Evolutionary conservation across 805 yeast genomes (phyloP).

Genomic region (Ogataea paradorogensis): DNA sequence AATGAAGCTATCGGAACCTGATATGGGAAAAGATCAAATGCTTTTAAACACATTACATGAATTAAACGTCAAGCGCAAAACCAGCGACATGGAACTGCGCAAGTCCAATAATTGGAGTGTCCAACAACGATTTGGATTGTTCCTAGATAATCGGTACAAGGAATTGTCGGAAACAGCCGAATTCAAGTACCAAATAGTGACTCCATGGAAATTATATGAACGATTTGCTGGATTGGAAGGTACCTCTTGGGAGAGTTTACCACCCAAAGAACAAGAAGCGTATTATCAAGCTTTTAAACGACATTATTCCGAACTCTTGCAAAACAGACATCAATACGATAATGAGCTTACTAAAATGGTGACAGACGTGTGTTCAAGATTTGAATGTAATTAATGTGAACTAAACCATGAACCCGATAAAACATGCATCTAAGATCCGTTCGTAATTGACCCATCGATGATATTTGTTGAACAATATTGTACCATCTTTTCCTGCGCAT

Average conservation of each 20-base stretch:
- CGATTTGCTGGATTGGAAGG: slow-evolving; percentile 22
- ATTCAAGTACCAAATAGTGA: slow-evolving; percentile 25
- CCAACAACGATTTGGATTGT: slow-evolving; percentile 26
- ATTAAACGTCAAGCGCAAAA: slow-evolving; percentile 5
- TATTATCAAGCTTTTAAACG: slow-evolving; percentile 32
- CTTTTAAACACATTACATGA: slow-evolving; percentile 1
- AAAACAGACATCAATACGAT: slow-evolving; percentile 16
- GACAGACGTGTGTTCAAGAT: slow-evolving; percentile 28
- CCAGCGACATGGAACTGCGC: slow-evolving; percentile 1
- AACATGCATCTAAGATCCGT: slow-evolving; percentile 71
- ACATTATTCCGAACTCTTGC: slow-evolving; percentile 24
- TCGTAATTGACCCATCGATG: slow-evolving; percentile 78
- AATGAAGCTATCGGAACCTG: slow-evolving; percentile 8
- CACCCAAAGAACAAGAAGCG: slow-evolving; percentile 21
- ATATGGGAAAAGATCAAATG: slow-evolving; percentile 1
- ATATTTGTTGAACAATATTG: slow-evolving; percentile 67
- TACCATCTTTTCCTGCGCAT: slow-evolving; percentile 83
- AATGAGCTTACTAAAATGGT: slow-evolving; percentile 20
- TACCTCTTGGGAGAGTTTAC: slow-evolving; percentile 26
- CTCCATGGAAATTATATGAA: slow-evolving; percentile 28
- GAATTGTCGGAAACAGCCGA: slow-evolving; percentile 30
- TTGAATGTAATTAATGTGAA: slow-evolving; percentile 16
- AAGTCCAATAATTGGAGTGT: slow-evolving; percentile 12
- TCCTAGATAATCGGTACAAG: slow-evolving; percentile 26
- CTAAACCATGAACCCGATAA: slow-evolving; percentile 59